A percentile compares a stretch with the other conserved stretches of the same genome.
Conservation (phyloP, 306 rosid genomes). For the Begonia masoniana region DNA sequence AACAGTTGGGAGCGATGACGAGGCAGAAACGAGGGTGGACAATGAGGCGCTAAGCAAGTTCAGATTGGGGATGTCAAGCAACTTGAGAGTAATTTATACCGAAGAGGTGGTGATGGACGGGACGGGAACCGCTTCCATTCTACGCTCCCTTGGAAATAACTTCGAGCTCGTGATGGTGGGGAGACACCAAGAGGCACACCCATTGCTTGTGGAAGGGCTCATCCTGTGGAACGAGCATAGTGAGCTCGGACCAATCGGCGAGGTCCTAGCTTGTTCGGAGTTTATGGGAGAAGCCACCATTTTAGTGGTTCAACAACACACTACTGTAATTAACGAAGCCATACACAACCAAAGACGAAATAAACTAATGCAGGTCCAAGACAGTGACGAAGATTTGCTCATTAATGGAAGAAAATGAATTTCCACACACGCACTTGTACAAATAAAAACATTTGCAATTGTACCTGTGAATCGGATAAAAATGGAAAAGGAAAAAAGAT, state of each 20-base stretch:
- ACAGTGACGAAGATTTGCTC: constrained; percentile 5
- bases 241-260: constrained; percentile 18
- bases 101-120: constrained; percentile 22
- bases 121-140: constrained; percentile 15
- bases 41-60: constrained; percentile 11
- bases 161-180: constrained; percentile 26
- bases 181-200: constrained; percentile 7
- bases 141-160: constrained; percentile 12
- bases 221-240: constrained; percentile 3
- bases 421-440: constrained; percentile 35
- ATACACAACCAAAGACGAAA: not conserved
- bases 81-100: constrained; percentile 13
- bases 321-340: constrained; percentile 2
- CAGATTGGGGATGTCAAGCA: constrained; percentile 4
- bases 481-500: too few relatives aligned
- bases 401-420: constrained; percentile 3
- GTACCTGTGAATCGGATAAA: too few relatives aligned
- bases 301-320: constrained; percentile 24
- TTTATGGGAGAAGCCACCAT: constrained; percentile 14
- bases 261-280: constrained; percentile 14
- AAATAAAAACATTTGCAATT: too few relatives aligned
- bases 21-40: constrained; percentile 9
- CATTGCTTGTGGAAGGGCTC: constrained; percentile 12
- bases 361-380: not conserved
- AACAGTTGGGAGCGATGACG: not conserved